Evolutionary conservation across 495 filamentous ascomycete genomes (phyloP), one percentile per base, ranked within the genome.

Genomic region (Penicillium macrosclerotiorum): DNA sequence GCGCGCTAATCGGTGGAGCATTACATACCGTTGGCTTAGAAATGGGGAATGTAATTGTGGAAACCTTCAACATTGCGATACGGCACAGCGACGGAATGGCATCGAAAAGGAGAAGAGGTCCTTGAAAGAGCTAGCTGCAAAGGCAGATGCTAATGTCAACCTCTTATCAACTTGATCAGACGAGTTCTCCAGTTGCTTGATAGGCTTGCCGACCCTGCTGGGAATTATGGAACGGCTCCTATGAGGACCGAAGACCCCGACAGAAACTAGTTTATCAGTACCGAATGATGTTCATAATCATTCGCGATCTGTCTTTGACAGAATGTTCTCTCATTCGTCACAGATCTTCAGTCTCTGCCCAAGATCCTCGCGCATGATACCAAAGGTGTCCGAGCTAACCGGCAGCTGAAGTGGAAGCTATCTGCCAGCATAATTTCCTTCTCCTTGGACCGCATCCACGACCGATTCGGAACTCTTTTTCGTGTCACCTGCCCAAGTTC

Each of bases 21-120:
- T 71, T 20, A 71, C 68, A 2, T 71, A 69, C 50, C 64, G 65
- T n/a, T 71, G 65, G 68, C 41, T 58, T 3, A 49, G 68, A 35
- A 52, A 63, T 17, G 67, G 62, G 26, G 62, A 66, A 9, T 71
- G 68, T 32, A 65, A 66, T 37, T 71, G 68, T 55, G 68, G 65
- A 33, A 51, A 68, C 54, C 2, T 68, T n/a, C 60, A 61, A 14
- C 30, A 63, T 30, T 71, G 68, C 47, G 65, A 71, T 54, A 54
- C 55, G 3, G 65, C 64, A 16, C 68, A 71, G 54, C 44, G 51
- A 13, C 52, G 65, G n/a, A 45, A 52, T 44, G 68, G 68, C 8
- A 38, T 60, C 5, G 65, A 66, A 45, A 69, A 68, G 44, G 68
- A 69, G 54, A 69, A 68, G 47, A 57, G 68, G 35, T 69, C 63